These are phyloP conservation scores for Mediolabrus comicus DNA, from an alignment of 108 stramenopile species.

Conservation along the genomic window DNA sequence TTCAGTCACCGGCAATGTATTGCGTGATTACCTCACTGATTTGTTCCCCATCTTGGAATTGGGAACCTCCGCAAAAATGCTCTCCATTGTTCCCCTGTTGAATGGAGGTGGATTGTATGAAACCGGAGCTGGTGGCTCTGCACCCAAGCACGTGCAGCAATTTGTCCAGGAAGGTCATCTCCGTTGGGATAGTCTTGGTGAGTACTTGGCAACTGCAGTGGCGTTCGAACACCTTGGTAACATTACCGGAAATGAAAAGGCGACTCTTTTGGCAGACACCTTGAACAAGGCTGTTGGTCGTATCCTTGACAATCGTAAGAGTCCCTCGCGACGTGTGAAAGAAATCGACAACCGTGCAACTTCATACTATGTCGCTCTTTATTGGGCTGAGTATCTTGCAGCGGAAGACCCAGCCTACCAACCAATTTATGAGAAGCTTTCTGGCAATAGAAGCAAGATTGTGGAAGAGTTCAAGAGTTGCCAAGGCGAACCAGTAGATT, in stretches of 20 bases:
- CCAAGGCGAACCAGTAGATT: constrained; percentile 84
- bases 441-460: constrained; percentile 69
- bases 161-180: constrained; percentile 90
- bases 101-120: constrained; percentile 93
- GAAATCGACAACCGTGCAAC: constrained; percentile 94
- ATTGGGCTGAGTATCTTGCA: constrained; percentile 92
- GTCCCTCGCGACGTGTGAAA: constrained; percentile 86
- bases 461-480: constrained; percentile 84
- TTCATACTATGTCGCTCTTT: constrained; percentile 88
- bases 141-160: constrained; percentile 94
- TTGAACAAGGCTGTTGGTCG: constrained; percentile 88
- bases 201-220: constrained; percentile 63
- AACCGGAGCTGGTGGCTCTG: constrained; percentile 93
- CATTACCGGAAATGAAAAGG: constrained; percentile 65
- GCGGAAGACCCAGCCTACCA: constrained; percentile 78
- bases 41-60: constrained; percentile 93
- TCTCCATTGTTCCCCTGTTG: constrained; percentile 91
- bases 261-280: constrained; percentile 73
- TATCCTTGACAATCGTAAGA: constrained; percentile 83
- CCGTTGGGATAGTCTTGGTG: constrained; percentile 80
- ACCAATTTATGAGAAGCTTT: constrained; percentile 72
- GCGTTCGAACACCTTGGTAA: constrained; percentile 75
- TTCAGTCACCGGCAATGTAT: constrained; percentile 93
- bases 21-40: constrained; percentile 92
- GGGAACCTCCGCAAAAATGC: constrained; percentile 94